Evolutionary conservation across 2,329 filamentous ascomycete genomes (phyloP).

Genomic region (Epichloe brachyelytri): DNA sequence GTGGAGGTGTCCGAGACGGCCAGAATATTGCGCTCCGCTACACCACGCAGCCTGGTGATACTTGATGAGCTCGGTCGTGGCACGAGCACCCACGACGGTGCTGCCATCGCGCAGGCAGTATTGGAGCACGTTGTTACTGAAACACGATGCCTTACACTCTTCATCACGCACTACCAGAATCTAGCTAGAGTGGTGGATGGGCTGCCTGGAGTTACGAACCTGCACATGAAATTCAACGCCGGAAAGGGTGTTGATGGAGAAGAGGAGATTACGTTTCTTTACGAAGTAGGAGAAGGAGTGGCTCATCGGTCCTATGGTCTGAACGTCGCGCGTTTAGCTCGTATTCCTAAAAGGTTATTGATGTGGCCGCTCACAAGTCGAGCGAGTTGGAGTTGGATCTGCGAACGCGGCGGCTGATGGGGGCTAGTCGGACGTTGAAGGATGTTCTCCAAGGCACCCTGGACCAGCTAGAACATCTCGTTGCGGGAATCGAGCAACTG

Average conservation of each 20-base stretch:
- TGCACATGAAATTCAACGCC: constrained; percentile 79
- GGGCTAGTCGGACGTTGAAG: constrained; percentile 29
- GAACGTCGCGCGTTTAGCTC: constrained; percentile 80
- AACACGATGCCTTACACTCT: constrained; percentile 67
- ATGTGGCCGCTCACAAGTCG: constrained; percentile 69
- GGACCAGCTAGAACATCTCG: constrained; percentile 38
- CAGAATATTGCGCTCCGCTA: constrained; percentile 80
- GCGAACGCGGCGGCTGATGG: constrained; percentile 45
- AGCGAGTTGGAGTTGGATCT: constrained; percentile 66
- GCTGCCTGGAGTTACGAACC: constrained; percentile 63
- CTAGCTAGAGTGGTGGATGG: constrained; percentile 58
- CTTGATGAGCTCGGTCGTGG: constrained; percentile 90
- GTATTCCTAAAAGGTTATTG: constrained; percentile 66
- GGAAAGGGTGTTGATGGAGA: constrained; percentile 34
- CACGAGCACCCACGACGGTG: constrained; percentile 89
- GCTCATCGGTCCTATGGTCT: constrained; percentile 90
- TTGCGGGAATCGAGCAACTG: constrained; percentile 47
- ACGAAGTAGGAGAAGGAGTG: constrained; percentile 81
- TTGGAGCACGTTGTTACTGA: constrained; percentile 71
- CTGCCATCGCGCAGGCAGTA: constrained; percentile 88
- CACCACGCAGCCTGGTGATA: constrained; percentile 72
- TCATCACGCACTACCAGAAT: constrained; percentile 96
- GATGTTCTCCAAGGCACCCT: constrained; percentile 25
- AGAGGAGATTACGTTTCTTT: constrained; percentile 84
- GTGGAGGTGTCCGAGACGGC: constrained; percentile 90